Conservation (phyloP, 225 moss, liverwort and hornwort species). For the Marchantia polymorpha region DNA sequence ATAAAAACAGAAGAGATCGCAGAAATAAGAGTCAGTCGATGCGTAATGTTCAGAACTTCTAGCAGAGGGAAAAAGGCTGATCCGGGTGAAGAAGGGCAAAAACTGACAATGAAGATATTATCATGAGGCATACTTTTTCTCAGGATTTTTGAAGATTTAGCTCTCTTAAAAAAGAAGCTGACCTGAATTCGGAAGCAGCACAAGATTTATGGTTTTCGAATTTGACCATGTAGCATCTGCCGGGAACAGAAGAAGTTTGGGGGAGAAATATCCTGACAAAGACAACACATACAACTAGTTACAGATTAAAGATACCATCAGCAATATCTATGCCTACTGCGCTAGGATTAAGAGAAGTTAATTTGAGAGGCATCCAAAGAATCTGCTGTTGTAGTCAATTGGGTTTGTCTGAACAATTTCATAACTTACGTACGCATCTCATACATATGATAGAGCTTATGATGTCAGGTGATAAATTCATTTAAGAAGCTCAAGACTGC, state of each 20-base stretch:
- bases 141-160: too few species aligned
- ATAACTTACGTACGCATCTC: not conserved
- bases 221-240: conserved; percentile 58
- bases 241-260: conserved; percentile 51
- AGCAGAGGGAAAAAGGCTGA: not conserved
- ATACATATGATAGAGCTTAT: not conserved
- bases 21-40: not conserved
- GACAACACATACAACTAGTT: not conserved
- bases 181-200: conserved; percentile 47
- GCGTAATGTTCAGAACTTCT: not conserved
- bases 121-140: not conserved
- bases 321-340: not conserved
- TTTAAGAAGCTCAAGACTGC: not conserved
- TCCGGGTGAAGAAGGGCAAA: not conserved
- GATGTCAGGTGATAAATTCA: not conserved
- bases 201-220: conserved; percentile 57
- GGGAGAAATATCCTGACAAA: conserved; percentile 61
- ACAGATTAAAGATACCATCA: too few species aligned
- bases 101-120: not conserved
- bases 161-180: too few species aligned
- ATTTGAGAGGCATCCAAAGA: not conserved
- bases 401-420: not conserved
- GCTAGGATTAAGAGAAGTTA: too few species aligned
- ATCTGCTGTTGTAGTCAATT: not conserved
- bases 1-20: not conserved